A percentile compares a stretch with the other conserved stretches of the same genome.
Evolutionary conservation across 148 eudicot species (phyloP).

Genomic region (Selenicereus undatus): DNA sequence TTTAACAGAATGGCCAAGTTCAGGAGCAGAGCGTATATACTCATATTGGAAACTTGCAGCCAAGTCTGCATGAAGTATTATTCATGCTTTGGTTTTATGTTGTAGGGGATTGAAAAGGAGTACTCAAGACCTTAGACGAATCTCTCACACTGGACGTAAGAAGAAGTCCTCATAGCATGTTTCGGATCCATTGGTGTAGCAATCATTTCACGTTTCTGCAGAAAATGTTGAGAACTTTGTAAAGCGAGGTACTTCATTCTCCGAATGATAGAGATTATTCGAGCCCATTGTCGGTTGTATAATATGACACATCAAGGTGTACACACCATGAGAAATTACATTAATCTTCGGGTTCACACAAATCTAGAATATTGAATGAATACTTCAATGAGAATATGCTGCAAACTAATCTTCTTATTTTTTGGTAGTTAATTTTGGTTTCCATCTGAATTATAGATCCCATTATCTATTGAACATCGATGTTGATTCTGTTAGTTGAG

Average conservation of each 20-base stretch:
- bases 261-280: neutral
- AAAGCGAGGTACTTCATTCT: neutral
- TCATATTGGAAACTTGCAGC: neutral
- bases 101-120: slow-evolving; percentile 68
- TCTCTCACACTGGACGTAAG: slow-evolving; percentile 52
- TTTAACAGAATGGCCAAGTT: neutral
- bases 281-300: neutral
- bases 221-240: slow-evolving; percentile 8
- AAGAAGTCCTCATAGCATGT: slow-evolving; percentile 62
- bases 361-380: neutral
- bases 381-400: neutral
- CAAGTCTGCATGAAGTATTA: neutral
- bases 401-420: too few relatives aligned
- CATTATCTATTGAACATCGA: slow-evolving; percentile 29
- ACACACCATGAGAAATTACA: neutral
- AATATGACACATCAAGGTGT: neutral
- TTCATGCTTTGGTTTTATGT: slow-evolving; percentile 7
- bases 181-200: neutral
- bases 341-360: neutral
- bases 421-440: neutral
- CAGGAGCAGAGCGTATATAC: neutral
- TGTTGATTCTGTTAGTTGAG: slow-evolving; percentile 32
- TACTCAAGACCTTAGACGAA: slow-evolving; percentile 66
- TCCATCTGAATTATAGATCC: neutral
- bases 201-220: neutral